Percentiles rank a stretch among this genome's conserved stretches.
These are phyloP conservation scores for Boletellus emodensis DNA, from an alignment of 768 basidiomycete genomes.

Conservation along the genomic window DNA sequence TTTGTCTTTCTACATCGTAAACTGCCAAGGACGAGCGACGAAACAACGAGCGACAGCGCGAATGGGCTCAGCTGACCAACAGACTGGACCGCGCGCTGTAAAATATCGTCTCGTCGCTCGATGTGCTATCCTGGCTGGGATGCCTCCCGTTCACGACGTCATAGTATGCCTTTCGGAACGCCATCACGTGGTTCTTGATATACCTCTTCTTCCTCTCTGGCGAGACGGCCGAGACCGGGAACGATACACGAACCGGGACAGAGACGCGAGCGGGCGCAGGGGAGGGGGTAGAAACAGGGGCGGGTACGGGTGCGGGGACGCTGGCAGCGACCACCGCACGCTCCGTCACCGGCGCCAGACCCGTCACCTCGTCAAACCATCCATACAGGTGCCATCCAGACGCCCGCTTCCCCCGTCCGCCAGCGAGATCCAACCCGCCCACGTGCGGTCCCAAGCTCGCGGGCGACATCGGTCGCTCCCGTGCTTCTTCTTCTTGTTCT, in stretches of 20 bases:
- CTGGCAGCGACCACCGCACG: background rate
- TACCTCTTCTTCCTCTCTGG: background rate
- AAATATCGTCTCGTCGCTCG: constrained; percentile 24
- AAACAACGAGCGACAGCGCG: too few relatives aligned
- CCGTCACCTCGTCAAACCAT: constrained; percentile 25
- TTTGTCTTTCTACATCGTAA: too few relatives aligned
- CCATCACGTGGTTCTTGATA: constrained; percentile 11
- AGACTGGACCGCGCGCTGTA: constrained; percentile 32
- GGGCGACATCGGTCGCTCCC: constrained; percentile 12
- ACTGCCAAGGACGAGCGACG: too few relatives aligned
- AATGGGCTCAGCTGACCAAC: background rate
- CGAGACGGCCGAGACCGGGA: too few relatives aligned
- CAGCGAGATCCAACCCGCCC: constrained; percentile 29
- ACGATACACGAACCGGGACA: too few relatives aligned
- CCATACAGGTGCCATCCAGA: constrained; percentile 32
- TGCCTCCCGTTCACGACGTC: constrained; percentile 10
- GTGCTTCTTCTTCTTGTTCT: too few relatives aligned
- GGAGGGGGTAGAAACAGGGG: too few relatives aligned
- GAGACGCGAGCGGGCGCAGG: too few relatives aligned
- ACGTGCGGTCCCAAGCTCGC: constrained; percentile 26
- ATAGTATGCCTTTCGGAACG: constrained; percentile 4
- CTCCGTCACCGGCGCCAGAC: background rate
- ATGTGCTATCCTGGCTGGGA: constrained; percentile 26
- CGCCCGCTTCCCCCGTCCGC: constrained; percentile 30
- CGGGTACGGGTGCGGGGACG: too few relatives aligned